These are phyloP conservation scores for Beauveria medogensis DNA, from an alignment of 2,329 filamentous ascomycete genomes.

Conservation along the genomic window DNA sequence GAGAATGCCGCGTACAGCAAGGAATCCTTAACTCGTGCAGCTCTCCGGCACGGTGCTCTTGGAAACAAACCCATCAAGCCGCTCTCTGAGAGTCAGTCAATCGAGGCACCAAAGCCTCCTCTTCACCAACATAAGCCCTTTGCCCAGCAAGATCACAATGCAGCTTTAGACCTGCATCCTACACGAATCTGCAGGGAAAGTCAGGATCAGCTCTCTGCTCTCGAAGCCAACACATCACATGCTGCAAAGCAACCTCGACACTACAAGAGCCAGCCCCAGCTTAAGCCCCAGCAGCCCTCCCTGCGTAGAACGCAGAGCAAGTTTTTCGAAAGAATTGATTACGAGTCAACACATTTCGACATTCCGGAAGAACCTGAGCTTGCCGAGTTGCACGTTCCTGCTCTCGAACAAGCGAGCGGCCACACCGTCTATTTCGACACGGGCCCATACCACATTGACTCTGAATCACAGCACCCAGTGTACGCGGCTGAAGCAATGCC, in stretches of 20 bases:
- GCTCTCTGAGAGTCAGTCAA: constrained; percentile 8
- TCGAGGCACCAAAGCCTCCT: background rate
- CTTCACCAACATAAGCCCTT: constrained; percentile 1
- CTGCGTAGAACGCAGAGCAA: constrained; percentile 39
- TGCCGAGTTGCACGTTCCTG: background rate
- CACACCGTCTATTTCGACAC: constrained; percentile 22
- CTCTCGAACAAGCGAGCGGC: constrained; percentile 15
- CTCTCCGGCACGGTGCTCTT: constrained; percentile 14
- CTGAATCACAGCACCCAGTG: constrained; percentile 16
- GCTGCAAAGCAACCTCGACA: constrained; percentile 35
- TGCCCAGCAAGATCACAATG: constrained; percentile 10
- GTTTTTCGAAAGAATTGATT: constrained; percentile 20
- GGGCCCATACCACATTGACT: constrained; percentile 19
- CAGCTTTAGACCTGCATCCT: constrained; percentile 13
- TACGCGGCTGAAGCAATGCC: background rate
- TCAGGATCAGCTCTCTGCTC: background rate
- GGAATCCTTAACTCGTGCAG: constrained; percentile 16
- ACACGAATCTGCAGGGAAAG: background rate
- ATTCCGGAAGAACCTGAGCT: constrained; percentile 12
- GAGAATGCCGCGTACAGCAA: constrained; percentile 31
- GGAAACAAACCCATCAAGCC: constrained; percentile 12
- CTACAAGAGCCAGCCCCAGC: constrained; percentile 45
- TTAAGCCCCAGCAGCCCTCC: constrained; percentile 34
- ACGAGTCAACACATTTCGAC: constrained; percentile 11
- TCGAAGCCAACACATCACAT: background rate